Evolutionary conservation across 2,329 filamentous ascomycete genomes (phyloP), one percentile per base, ranked within the genome.

Genomic region (Cercospora berteroae): DNA sequence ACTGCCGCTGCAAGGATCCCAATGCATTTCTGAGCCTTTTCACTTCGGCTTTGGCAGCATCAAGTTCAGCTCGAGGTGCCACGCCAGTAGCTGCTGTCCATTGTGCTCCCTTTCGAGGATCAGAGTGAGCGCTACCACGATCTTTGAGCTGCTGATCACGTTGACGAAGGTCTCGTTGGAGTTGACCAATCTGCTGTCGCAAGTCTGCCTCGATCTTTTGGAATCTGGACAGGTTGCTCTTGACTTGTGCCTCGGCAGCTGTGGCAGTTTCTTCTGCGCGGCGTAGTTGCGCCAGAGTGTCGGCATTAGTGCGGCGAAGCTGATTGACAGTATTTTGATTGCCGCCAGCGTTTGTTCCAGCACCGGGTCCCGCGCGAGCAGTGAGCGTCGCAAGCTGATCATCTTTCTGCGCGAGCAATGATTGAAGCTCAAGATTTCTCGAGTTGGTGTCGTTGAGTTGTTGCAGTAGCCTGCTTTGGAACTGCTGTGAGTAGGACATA

Each of bases 401-500:
- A 25, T 72, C 66, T 42, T 70, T 71, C 52, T 69, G 66, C 23
- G 71, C 71, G 20, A 71, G 64, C 20, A 70, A 48, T 6, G 67
- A 63, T 42, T 71, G 67, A 4, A 71, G 65, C 33, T 71, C 69
- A n/a, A 71, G 60, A 23, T 71, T 71, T 12, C 63, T 65, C 16
- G 58, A 50, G 27, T 69, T 70, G 4, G 61, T 60, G 0, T 71
- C 67, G 52, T 69, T 70, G 59, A 71, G 55, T 36, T 70, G 69
- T 16, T 58, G 63, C 18, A 69, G 63, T n/a, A 72, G 44, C 25
- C 65, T 48, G 20, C 63, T 67, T 27, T 66, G 55, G 60, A 71
- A 72, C 12, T 69, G 66, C 36, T 69, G 69, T 16, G 62, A 55
- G 39, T 67, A 68, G 8, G 71, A 64, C 71, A 72, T 72, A 7